These are phyloP conservation scores for Brassica carinata DNA, from an alignment of 345 rosid genomes.

Conservation along the genomic window DNA sequence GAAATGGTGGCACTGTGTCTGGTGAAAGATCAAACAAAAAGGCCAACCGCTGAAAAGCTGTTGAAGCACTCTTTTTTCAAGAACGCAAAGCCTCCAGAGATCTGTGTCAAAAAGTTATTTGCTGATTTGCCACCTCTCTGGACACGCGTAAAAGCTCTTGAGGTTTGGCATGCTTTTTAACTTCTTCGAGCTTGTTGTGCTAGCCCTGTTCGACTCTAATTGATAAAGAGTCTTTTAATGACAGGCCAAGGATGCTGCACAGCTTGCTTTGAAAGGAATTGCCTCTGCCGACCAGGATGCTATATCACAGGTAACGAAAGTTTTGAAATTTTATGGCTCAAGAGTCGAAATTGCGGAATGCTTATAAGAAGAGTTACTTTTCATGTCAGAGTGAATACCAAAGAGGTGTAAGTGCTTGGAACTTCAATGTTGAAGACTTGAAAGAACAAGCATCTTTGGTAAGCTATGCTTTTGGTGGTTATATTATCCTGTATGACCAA, in stretches of 20 bases:
- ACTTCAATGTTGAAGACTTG: slow-evolving; percentile 88
- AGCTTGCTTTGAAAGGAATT: slow-evolving; percentile 87
- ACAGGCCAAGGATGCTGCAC: slow-evolving; percentile 97
- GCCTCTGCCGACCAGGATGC: slow-evolving; percentile 98
- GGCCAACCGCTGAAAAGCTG: slow-evolving; percentile 83
- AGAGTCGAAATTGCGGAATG: slow-evolving; percentile 10
- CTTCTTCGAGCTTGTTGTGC: slow-evolving; percentile 20
- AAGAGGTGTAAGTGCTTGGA: slow-evolving; percentile 99
- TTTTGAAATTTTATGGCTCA: background rate
- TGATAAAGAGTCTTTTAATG: slow-evolving; percentile 35
- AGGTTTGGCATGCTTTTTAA: slow-evolving; percentile 51
- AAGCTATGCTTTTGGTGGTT: slow-evolving; percentile 35
- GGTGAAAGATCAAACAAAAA: slow-evolving; percentile 93
- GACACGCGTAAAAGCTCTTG: slow-evolving; percentile 93
- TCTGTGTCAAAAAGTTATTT: slow-evolving; percentile 76
- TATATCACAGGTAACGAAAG: slow-evolving; percentile 72
- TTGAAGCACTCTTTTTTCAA: slow-evolving; percentile 86
- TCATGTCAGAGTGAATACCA: slow-evolving; percentile 84
- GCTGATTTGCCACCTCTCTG: slow-evolving; percentile 86
- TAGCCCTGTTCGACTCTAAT: slow-evolving; percentile 9
- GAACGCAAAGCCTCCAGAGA: slow-evolving; percentile 95
- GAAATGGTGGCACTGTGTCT: slow-evolving; percentile 97
- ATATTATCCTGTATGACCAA: slow-evolving; percentile 3
- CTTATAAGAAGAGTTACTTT: background rate
- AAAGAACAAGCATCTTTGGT: slow-evolving; percentile 95